Conservation (phyloP, 139 green algal genomes). For the Chlamydomonas sp. region DNA sequence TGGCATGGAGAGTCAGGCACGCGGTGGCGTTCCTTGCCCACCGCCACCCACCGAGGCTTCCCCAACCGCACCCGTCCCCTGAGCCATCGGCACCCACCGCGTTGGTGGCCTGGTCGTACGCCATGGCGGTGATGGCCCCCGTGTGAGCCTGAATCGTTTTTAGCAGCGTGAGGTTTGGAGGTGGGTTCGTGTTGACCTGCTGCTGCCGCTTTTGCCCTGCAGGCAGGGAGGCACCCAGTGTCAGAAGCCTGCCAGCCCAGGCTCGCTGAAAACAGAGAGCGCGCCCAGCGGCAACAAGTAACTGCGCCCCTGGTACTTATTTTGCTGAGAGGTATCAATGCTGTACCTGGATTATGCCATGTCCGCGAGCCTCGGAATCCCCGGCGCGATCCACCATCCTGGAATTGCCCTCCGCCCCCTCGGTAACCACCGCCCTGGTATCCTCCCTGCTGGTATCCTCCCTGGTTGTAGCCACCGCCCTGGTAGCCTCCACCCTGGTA, state of each 20-base stretch:
- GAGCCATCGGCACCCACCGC: background rate
- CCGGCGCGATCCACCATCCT: slow-evolving; percentile 16
- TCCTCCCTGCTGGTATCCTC: background rate
- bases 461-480: background rate
- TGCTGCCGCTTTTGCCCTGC: slow-evolving; percentile 24
- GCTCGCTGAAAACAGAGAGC: too few relatives aligned
- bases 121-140: slow-evolving; percentile 4
- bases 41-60: too few relatives aligned
- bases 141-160: slow-evolving; percentile 32
- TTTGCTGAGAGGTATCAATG: too few relatives aligned
- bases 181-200: slow-evolving; percentile 28
- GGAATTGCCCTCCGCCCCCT: slow-evolving; percentile 9
- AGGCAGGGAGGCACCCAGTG: background rate
- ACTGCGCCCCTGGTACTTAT: too few relatives aligned
- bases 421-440: slow-evolving; percentile 15
- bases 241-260: too few relatives aligned
- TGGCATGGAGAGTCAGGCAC: too few relatives aligned
- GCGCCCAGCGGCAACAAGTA: too few relatives aligned
- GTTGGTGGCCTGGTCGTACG: slow-evolving; percentile 31
- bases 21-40: too few relatives aligned
- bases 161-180: slow-evolving; percentile 13
- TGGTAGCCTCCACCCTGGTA: slow-evolving; percentile 25
- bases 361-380: slow-evolving; percentile 18
- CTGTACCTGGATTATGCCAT: slow-evolving; percentile 25
- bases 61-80: too few relatives aligned